These are phyloP conservation scores for Podospora fimiseda DNA, from an alignment of 495 filamentous ascomycete genomes.

Conservation along the genomic window DNA sequence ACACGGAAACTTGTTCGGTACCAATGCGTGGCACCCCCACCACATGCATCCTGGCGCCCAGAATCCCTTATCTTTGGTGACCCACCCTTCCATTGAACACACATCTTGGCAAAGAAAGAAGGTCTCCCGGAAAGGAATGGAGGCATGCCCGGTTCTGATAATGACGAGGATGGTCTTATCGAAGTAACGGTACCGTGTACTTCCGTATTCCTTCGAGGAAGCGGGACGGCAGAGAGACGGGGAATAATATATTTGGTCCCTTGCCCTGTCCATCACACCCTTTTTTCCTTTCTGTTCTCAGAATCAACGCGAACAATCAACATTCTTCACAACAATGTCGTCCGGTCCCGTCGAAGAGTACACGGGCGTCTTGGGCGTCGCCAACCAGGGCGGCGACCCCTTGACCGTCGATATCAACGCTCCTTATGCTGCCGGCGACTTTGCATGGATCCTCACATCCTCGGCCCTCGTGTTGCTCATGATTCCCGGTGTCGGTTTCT, in stretches of 20 bases:
- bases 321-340: constrained; percentile 24
- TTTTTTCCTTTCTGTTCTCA: too few species aligned
- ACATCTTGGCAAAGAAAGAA: constrained; percentile 10
- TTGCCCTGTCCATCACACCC: not conserved
- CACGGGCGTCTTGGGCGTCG: constrained; percentile 49
- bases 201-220: not conserved
- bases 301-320: not conserved
- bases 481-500: constrained; percentile 98
- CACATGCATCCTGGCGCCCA: constrained; percentile 8
- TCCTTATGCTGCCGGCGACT: constrained; percentile 80
- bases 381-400: constrained; percentile 65
- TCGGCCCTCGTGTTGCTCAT: constrained; percentile 92
- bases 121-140: constrained; percentile 19
- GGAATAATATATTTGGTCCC: not conserved
- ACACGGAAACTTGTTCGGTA: constrained; percentile 9
- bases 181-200: not conserved
- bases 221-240: too few species aligned
- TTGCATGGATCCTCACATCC: constrained; percentile 82
- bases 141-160: constrained; percentile 4
- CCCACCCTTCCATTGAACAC: constrained; percentile 9
- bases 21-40: constrained; percentile 14
- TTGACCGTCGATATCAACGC: constrained; percentile 69
- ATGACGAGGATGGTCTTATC: constrained; percentile 16
- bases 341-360: constrained; percentile 47
- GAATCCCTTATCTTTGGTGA: constrained; percentile 20